Conservation (phyloP, 352 stramenopile species). For the Phytophthora tubulina region DNA sequence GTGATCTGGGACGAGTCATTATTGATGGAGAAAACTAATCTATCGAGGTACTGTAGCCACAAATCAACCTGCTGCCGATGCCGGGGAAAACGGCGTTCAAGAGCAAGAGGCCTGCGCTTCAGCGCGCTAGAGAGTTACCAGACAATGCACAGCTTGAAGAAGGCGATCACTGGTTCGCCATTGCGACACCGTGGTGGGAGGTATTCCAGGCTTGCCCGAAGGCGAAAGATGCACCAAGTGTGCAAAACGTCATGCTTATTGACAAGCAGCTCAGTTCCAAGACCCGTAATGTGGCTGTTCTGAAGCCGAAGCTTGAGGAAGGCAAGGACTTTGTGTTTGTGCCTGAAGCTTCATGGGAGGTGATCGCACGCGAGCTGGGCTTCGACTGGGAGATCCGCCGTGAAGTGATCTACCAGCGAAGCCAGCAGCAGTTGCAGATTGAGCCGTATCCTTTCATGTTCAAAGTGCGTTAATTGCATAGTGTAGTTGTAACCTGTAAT, state of each 20-base stretch:
- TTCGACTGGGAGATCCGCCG: conserved; percentile 38
- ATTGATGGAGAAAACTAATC: not conserved
- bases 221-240: conserved; percentile 11
- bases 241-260: conserved; percentile 34
- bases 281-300: conserved; percentile 22
- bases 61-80: not conserved
- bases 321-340: conserved; percentile 36
- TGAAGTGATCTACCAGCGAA: conserved; percentile 33
- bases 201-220: conserved; percentile 18
- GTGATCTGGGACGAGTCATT: not conserved
- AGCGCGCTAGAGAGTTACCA: conserved; percentile 14
- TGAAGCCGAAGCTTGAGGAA: conserved; percentile 33
- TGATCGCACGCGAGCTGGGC: conserved; percentile 22
- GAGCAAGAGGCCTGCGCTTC: conserved; percentile 10
- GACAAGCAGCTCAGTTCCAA: conserved; percentile 30
- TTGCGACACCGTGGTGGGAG: conserved; percentile 35
- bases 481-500: not conserved
- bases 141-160: conserved; percentile 22
- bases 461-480: conserved; percentile 14
- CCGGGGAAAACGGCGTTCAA: not conserved
- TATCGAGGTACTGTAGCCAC: too few relatives aligned
- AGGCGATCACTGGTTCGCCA: conserved; percentile 31
- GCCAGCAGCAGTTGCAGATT: conserved; percentile 17
- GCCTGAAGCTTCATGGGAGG: conserved; percentile 17
- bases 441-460: conserved; percentile 30